phyloP scores from a whole-genome alignment of 495 filamentous ascomycete species.

The Lineolata rhizophorae region DNA sequence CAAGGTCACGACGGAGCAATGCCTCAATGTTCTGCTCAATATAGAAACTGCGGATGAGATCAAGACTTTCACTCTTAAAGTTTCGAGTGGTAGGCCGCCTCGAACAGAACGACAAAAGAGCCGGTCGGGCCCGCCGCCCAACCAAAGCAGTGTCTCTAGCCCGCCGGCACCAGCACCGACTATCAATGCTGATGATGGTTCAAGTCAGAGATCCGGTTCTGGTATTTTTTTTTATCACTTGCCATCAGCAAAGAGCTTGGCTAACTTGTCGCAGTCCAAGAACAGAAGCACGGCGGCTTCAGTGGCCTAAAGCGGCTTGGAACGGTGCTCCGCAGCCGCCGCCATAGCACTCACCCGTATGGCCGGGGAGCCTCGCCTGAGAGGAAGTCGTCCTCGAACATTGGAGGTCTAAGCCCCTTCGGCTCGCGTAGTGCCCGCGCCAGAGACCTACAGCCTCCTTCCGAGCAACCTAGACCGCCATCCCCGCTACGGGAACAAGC shows the following conservation, averaged over 20 bases:
- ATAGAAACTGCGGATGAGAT: constrained; percentile 79
- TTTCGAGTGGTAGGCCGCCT: no score
- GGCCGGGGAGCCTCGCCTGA: constrained; percentile 15
- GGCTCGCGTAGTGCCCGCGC: no score
- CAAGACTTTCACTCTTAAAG: constrained; percentile 47
- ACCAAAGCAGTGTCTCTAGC: constrained; percentile 6
- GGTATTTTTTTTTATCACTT: constrained; percentile 6
- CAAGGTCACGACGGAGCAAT: constrained; percentile 55
- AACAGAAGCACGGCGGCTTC: constrained; percentile 13
- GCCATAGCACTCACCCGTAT: constrained; percentile 16
- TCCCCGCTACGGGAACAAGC: no score
- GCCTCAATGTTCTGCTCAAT: constrained; percentile 67
- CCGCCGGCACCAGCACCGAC: constrained; percentile 8
- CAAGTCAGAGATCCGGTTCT: constrained; percentile 16
- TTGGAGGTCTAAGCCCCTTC: no score
- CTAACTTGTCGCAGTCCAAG: constrained; percentile 12
- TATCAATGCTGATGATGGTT: constrained; percentile 10
- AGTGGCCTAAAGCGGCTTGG: constrained; percentile 19
- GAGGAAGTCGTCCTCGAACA: constrained; percentile 14
- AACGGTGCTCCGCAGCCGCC: constrained; percentile 15
- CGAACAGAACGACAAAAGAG: constrained; percentile 20
- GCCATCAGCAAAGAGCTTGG: not conserved
- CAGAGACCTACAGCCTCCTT: no score
- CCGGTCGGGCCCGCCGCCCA: no score
- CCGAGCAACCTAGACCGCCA: no score